Percentiles rank a stretch among this genome's conserved stretches.
Evolutionary conservation across 2,329 filamentous ascomycete species (phyloP).

Genomic region (Talaromyces rugulosus): DNA sequence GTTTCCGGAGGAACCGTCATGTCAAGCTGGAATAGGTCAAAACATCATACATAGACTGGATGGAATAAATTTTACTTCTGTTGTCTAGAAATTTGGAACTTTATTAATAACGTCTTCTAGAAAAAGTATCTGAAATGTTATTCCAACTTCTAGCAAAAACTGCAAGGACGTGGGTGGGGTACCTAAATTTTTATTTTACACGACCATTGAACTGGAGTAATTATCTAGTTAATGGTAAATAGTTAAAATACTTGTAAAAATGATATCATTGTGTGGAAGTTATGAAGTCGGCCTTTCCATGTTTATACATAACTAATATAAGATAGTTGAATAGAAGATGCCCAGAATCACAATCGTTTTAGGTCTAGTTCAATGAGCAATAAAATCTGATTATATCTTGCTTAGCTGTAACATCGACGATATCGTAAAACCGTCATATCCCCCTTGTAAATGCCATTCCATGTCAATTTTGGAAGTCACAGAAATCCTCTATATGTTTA

Average conservation of each 20-base stretch:
- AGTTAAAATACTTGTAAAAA: no score
- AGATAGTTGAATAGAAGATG: neutral
- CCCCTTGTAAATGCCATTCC: neutral
- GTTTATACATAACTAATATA: neutral
- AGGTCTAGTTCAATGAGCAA: neutral
- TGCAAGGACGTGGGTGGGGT: no score
- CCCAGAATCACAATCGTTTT: neutral
- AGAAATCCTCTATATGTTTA: neutral
- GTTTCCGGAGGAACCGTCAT: neutral
- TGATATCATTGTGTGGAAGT: no score
- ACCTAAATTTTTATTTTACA: no score
- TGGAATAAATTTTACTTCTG: neutral
- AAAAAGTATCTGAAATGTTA: no score
- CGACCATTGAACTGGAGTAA: no score
- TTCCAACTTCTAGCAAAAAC: no score
- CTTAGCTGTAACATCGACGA: neutral
- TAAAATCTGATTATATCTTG: neutral
- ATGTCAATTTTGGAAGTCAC: neutral
- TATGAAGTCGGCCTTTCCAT: no score
- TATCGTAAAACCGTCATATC: neutral
- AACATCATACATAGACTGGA: no score
- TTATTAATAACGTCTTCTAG: neutral
- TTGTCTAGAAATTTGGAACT: neutral
- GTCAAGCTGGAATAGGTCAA: neutral
- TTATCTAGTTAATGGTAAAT: no score